Conservation (phyloP, 257 asterid species). For the Solanum pinnatisectum region DNA sequence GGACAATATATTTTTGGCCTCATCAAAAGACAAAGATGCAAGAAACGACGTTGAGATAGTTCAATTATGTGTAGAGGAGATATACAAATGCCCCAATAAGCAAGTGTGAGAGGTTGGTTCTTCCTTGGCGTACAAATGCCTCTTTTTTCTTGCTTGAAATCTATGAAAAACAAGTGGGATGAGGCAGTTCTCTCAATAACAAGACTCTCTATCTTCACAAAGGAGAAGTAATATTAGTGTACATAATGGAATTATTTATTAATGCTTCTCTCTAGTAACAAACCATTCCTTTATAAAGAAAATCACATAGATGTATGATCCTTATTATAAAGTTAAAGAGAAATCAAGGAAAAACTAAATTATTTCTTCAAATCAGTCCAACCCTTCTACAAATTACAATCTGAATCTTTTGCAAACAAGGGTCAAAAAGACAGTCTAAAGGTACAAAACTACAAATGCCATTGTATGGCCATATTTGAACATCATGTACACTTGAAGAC, state of each 20-base stretch:
- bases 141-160: neutral
- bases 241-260: too few relatives aligned
- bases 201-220: neutral
- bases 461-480: neutral
- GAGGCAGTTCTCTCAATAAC: neutral
- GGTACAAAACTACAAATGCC: neutral
- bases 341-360: neutral
- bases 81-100: neutral
- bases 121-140: neutral
- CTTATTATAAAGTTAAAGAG: neutral
- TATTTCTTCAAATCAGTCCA: neutral
- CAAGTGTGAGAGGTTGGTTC: neutral
- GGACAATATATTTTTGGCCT: neutral
- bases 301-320: neutral
- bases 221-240: fast-evolving
- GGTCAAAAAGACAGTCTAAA: neutral
- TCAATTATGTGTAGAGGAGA: neutral
- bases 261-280: too few relatives aligned
- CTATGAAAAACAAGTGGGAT: neutral
- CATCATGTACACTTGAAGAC: neutral
- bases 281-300: neutral
- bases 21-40: fast-evolving
- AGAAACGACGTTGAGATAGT: too few relatives aligned
- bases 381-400: neutral
- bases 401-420: neutral